phyloP scores from a whole-genome alignment of 169 alveolate genomes.

The Cryptosporidium parvum region DNA sequence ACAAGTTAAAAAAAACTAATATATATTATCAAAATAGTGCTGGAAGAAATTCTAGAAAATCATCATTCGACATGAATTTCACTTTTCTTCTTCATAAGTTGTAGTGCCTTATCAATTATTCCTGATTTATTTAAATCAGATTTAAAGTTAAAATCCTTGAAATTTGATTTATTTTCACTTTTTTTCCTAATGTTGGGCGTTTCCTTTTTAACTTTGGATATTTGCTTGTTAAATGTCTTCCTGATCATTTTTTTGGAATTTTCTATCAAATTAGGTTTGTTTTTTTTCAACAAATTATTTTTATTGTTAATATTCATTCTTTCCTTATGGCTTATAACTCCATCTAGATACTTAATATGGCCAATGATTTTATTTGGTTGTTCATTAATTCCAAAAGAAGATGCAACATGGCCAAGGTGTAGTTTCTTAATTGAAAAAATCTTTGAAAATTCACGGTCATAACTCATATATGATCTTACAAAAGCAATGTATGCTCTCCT shows the following conservation, averaged over 20 bases:
- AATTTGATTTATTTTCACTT: neutral
- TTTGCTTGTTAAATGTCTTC: neutral
- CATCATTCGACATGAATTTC: conserved; percentile 19
- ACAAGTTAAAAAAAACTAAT: no score
- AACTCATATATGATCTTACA: conserved; percentile 68
- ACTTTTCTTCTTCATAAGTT: conserved; percentile 44
- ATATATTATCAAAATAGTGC: neutral
- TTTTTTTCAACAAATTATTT: neutral
- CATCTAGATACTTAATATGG: conserved; percentile 55
- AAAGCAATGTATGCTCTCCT: conserved; percentile 73
- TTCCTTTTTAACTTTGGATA: neutral
- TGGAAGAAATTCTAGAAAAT: neutral
- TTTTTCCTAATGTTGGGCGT: neutral
- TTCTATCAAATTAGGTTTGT: neutral
- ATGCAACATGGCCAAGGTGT: conserved; percentile 72
- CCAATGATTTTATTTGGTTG: conserved; percentile 67
- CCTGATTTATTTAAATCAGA: conserved; percentile 27
- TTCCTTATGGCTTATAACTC: conserved; percentile 23
- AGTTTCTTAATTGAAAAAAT: conserved; percentile 61
- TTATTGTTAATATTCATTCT: conserved; percentile 2
- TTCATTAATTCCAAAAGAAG: conserved; percentile 72
- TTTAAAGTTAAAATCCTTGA: conserved; percentile 12
- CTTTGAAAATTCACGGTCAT: conserved; percentile 65
- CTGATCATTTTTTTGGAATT: neutral
- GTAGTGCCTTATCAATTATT: conserved; percentile 35